Evolutionary conservation across 1,139 yeast genomes (phyloP), one percentile per base, ranked within the genome.

Genomic region (Geotrichum candidum): DNA sequence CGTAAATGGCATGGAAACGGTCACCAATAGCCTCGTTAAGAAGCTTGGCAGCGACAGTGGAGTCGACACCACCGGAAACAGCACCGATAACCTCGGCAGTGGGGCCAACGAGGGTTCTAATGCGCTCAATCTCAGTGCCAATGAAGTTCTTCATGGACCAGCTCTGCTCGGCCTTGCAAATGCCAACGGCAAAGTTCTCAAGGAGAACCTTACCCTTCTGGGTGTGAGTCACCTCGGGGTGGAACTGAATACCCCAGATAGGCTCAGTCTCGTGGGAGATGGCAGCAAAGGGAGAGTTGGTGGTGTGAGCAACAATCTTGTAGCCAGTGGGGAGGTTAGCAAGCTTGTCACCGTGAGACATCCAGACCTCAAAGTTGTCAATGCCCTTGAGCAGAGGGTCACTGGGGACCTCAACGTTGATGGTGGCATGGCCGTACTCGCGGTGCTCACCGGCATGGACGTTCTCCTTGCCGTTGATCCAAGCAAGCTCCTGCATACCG

Each of bases 11-110:
- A 72, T 94, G 99, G 88, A 94, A 94, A 77, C 99, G 86, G 73
- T 90, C 95, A 74, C 99, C 99, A 76, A 94, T 94, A 67, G 99
- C 99, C 79, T 90, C 97, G 68, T 91, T 88, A 96, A 94, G 88
- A 75, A 94, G 84, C 81, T 94, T 94, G 68, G 99, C 97, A 68
- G 98, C 99, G 65, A 95, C 99, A 56, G 99, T 94, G 62, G 99
- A 94, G 78, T 94, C 99, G 67, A 95, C 99, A 81, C 99, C 99
- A 73, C 99, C 99, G 65, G 97, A 90, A 70, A 94, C 99, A 62
- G 99, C 99, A 79, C 99, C 99, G 74, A 94, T 94, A 67, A 95
- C 99, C 79, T 94, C 98, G 63, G 97, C 99, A 65, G 92, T 87
- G 68, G 97, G 97, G 63, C 99, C 99, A 68, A 94, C 97, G 70